A percentile compares a stretch with the other conserved stretches of the same genome.
Conservation (phyloP, 2,329 filamentous ascomycete species). For the Fusarium xyrophilum region DNA sequence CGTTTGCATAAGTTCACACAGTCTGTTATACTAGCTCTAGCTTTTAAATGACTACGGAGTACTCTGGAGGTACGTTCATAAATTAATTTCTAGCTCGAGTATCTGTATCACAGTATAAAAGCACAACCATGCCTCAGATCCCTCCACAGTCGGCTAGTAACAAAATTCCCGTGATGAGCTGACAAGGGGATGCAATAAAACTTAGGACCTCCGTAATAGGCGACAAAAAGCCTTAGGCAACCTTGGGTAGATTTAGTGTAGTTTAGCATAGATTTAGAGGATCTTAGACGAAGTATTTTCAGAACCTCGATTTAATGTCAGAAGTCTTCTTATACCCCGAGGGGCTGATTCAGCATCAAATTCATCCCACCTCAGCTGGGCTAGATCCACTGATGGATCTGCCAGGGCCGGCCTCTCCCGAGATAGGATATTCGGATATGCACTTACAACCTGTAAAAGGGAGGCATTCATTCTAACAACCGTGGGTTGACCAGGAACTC, state of each 20-base stretch:
- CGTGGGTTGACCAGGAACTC: background rate
- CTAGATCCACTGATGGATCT: slow-evolving; percentile 25
- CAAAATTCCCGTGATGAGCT: slow-evolving; percentile 1
- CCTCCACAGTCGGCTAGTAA: background rate
- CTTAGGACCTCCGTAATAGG: too few relatives aligned
- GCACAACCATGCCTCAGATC: background rate
- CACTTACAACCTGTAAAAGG: slow-evolving; percentile 12
- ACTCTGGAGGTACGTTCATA: background rate
- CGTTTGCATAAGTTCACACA: background rate
- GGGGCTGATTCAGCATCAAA: slow-evolving; percentile 33
- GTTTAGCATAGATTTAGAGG: too few relatives aligned
- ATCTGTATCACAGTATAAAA: background rate
- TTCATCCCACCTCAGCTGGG: slow-evolving; percentile 14
- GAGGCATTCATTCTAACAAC: background rate
- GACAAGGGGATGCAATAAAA: too few relatives aligned
- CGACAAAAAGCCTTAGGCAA: too few relatives aligned
- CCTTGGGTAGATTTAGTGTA: too few relatives aligned
- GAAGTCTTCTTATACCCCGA: too few relatives aligned
- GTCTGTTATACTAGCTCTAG: background rate
- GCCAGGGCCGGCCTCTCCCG: slow-evolving; percentile 2
- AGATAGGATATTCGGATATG: slow-evolving; percentile 42
- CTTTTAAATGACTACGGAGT: background rate
- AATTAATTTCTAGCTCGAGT: background rate
- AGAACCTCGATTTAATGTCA: too few relatives aligned
- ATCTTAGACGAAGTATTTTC: too few relatives aligned